These are phyloP conservation scores for Fomitopsis palustris DNA, from an alignment of 1,284 basidiomycete genomes.

Conservation along the genomic window DNA sequence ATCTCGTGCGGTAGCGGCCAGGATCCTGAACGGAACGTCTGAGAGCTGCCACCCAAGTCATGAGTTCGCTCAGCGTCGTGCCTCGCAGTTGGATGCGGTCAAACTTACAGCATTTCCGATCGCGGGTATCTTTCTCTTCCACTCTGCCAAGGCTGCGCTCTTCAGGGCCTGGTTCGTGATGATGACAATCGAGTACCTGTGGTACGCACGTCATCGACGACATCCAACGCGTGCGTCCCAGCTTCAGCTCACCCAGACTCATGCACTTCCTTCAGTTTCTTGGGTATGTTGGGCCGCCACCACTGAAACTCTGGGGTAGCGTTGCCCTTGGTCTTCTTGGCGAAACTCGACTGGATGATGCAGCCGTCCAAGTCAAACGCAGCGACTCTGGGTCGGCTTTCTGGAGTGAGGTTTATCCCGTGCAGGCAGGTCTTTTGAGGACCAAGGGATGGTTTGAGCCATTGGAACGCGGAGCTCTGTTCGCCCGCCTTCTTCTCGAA, in stretches of 20 bases:
- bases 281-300: constrained; percentile 71
- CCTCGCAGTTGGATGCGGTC: neutral
- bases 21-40: constrained; percentile 72
- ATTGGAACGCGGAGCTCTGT: constrained; percentile 41
- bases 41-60: constrained; percentile 48
- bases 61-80: neutral
- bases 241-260: constrained; percentile 51
- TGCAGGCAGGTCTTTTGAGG: constrained; percentile 58
- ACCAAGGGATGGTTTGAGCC: constrained; percentile 55
- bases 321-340: constrained; percentile 38
- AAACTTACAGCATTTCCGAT: constrained; percentile 65
- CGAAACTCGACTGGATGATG: constrained; percentile 63
- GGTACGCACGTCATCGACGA: neutral
- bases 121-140: constrained; percentile 73
- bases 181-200: constrained; percentile 72
- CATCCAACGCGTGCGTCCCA: neutral
- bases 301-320: constrained; percentile 62
- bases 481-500: constrained; percentile 16
- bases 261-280: constrained; percentile 57
- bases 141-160: constrained; percentile 45
- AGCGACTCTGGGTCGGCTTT: constrained; percentile 55
- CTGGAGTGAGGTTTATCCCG: constrained; percentile 52
- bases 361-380: constrained; percentile 90
- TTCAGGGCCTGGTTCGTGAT: constrained; percentile 78
- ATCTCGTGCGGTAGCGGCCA: constrained; percentile 78